A percentile compares a stretch with the other conserved stretches of the same genome.
Conservation (phyloP, 2,329 filamentous ascomycete genomes). For the Zymoseptoria brevis region DNA sequence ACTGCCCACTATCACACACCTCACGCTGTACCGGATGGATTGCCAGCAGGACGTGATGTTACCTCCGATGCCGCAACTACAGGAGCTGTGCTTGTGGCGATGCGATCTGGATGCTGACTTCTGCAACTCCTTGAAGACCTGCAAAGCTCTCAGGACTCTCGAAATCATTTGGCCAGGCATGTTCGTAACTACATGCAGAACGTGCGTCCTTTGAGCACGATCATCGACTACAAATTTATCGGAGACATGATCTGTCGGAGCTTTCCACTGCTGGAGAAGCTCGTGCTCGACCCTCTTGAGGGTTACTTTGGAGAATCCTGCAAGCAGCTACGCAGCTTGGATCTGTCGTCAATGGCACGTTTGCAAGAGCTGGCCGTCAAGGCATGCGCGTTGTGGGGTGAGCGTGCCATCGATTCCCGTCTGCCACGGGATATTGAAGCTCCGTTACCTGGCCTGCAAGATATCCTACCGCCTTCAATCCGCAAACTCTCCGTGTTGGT, state of each 20-base stretch:
- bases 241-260: background rate
- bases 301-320: background rate
- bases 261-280: slow-evolving; percentile 1
- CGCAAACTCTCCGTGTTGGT: slow-evolving; percentile 1
- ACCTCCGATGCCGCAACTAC: background rate
- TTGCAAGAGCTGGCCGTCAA: slow-evolving; percentile 1
- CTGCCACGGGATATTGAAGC: background rate
- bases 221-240: background rate
- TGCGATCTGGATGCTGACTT: background rate
- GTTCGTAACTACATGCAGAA: background rate
- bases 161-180: slow-evolving; percentile 1
- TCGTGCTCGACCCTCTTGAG: background rate
- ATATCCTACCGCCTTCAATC: background rate
- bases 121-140: background rate
- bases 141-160: slow-evolving; percentile 3
- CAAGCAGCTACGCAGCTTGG: background rate
- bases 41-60: background rate
- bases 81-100: background rate
- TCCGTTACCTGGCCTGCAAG: background rate
- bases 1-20: background rate
- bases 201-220: background rate
- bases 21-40: background rate
- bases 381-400: background rate
- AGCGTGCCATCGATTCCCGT: background rate
- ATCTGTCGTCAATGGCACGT: background rate